phyloP scores from a whole-genome alignment of 1,139 yeast species.

The Yamadazyma oceani region DNA sequence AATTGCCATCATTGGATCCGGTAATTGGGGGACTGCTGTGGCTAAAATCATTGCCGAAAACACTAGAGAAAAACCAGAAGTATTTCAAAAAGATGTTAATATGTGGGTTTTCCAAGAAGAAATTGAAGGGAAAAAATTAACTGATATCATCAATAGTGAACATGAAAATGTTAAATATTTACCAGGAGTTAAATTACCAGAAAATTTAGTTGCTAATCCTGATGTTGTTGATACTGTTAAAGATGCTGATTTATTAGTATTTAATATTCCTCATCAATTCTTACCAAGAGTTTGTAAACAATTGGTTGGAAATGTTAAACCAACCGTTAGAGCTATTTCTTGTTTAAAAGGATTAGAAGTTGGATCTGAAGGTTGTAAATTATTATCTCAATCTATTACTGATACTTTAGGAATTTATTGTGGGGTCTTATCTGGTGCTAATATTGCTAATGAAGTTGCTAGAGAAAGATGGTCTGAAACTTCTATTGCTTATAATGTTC shows the following conservation, averaged over 20 bases:
- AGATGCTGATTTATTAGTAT: constrained; percentile 79
- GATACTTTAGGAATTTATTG: constrained; percentile 80
- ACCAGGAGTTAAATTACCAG: constrained; percentile 78
- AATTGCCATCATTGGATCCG: constrained; percentile 70
- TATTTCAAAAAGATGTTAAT: constrained; percentile 67
- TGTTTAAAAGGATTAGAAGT: constrained; percentile 94
- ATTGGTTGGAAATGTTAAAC: constrained; percentile 69
- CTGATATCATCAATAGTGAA: constrained; percentile 80
- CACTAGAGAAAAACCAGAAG: constrained; percentile 61
- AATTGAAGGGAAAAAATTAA: constrained; percentile 67
- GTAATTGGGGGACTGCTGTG: constrained; percentile 94
- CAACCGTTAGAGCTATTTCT: constrained; percentile 78
- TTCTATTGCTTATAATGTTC: constrained; percentile 82
- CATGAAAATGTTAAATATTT: constrained; percentile 91
- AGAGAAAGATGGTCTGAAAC: constrained; percentile 93
- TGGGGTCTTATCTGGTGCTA: constrained; percentile 95
- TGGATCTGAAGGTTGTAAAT: constrained; percentile 72
- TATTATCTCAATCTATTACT: constrained; percentile 72
- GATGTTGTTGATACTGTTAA: constrained; percentile 69
- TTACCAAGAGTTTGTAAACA: constrained; percentile 70
- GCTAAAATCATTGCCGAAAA: constrained; percentile 93
- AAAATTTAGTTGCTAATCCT: constrained; percentile 81
- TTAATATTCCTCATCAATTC: constrained; percentile 95
- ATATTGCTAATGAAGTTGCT: constrained; percentile 94
- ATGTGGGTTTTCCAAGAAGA: constrained; percentile 96